Evolutionary conservation across 2,329 filamentous ascomycete species (phyloP).

Genomic region (Alternaria viburni): DNA sequence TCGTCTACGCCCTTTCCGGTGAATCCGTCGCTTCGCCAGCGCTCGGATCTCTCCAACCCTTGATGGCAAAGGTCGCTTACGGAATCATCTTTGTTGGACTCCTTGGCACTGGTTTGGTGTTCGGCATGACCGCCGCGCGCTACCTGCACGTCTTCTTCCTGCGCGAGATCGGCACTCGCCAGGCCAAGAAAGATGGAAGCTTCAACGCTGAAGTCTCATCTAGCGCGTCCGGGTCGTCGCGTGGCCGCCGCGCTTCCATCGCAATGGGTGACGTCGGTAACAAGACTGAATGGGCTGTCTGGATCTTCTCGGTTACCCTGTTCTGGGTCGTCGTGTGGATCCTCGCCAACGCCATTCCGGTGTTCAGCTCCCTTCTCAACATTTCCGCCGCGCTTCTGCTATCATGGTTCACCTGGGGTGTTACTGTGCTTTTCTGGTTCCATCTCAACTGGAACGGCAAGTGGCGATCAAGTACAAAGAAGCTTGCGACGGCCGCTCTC

Average conservation of each 20-base stretch:
- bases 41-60: conserved; percentile 26
- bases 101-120: conserved; percentile 32
- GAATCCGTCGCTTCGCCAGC: conserved; percentile 35
- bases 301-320: conserved; percentile 29
- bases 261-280: conserved; percentile 21
- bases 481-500: conserved; percentile 25
- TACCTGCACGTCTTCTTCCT: conserved; percentile 34
- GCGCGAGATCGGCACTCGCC: conserved; percentile 22
- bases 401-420: conserved; percentile 37
- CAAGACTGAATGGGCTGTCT: conserved; percentile 25
- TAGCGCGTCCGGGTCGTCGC: conserved; percentile 13
- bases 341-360: conserved; percentile 36
- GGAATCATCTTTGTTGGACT: conserved; percentile 30
- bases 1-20: conserved; percentile 33
- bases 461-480: conserved; percentile 27
- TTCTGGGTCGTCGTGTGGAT: conserved; percentile 39
- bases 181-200: conserved; percentile 17
- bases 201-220: conserved; percentile 3
- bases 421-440: conserved; percentile 39
- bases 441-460: conserved; percentile 36
- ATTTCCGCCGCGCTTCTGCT: conserved; percentile 33
- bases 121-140: conserved; percentile 31
- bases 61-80: conserved; percentile 33
- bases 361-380: conserved; percentile 35
- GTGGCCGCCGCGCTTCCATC: conserved; percentile 24